phyloP scores from a whole-genome alignment of 2,329 filamentous ascomycete genomes.

The Cladosporium phlei region DNA sequence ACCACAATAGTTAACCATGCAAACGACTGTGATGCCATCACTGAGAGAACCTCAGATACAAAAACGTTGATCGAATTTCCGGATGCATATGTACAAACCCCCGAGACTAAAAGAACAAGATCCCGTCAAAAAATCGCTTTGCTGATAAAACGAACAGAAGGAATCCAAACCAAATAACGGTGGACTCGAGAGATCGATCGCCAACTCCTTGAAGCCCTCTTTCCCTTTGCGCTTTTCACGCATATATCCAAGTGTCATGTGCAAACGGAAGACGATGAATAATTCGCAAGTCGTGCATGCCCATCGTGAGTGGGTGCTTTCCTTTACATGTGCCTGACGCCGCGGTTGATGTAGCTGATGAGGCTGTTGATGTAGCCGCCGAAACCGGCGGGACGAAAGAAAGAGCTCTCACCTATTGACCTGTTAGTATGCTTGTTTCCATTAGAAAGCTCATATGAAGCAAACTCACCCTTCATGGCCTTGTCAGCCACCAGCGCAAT shows the following conservation, averaged over 20 bases:
- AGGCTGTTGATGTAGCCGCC: constrained; percentile 13
- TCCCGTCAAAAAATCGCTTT: too few species aligned
- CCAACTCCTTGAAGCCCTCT: constrained; percentile 6
- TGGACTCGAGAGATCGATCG: too few species aligned
- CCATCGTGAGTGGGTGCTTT: too few species aligned
- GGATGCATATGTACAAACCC: too few species aligned
- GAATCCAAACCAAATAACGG: too few species aligned
- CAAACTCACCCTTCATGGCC: constrained; percentile 32
- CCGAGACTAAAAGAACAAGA: too few species aligned
- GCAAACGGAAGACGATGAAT: not conserved
- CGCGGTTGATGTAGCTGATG: constrained; percentile 20
- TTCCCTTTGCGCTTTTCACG: not conserved
- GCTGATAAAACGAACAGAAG: too few species aligned
- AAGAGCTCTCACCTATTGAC: not conserved
- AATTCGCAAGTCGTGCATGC: not conserved
- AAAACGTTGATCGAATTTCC: too few species aligned
- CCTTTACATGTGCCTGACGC: constrained; percentile 15
- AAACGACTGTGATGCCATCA: too few species aligned
- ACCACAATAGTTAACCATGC: too few species aligned
- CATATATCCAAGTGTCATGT: not conserved
- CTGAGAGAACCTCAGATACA: too few species aligned
- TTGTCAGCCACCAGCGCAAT: constrained; percentile 84
- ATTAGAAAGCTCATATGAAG: not conserved
- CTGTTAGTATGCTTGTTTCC: not conserved
- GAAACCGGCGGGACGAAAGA: constrained; percentile 2